Evolutionary conservation across 2,329 filamentous ascomycete species (phyloP), one percentile per base, ranked within the genome.

Genomic region (Exophiala bonariae): DNA sequence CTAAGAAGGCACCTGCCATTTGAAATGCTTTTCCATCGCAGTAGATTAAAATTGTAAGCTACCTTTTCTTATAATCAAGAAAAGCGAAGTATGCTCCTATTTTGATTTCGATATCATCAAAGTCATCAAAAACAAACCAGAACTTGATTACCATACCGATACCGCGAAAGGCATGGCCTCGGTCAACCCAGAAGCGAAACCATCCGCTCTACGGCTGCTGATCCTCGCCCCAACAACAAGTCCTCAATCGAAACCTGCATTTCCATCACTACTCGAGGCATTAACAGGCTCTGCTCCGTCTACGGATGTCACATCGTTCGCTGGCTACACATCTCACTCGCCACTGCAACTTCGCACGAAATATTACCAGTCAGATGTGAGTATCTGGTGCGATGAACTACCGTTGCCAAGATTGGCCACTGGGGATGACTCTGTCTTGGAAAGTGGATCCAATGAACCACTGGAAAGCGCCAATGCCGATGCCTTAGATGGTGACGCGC

Each of bases 311-410:
- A 40, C 49, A 13, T 63, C 66, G 3, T 74, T 73, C 55, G 68
- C 71, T 9, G 72, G 72, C 14, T 74, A 74, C 51, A 74, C 71
- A 8, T 69, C 68, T 1, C 71, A 74, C 50, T 59, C 67, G 2
- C 70, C 71, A 4, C 59, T 74, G 22, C 59, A 49, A 4, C 56
- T 75, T 37, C 37, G 59, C 37, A 74, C 69, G 33, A 69, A 66
- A 54, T 75, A 75, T 56, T 75, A 74, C 51, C 61, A 54, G 3
- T 63, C 69, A 4, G 67, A 73, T 13, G 60, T 75, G 17, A 68
- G 66, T 13, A 63, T 75, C 35, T 75, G 72, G 72, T 71, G 74
- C 16, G 72, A 75, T 42, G 71, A 74, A 54, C 62, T 74, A 10
- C 67, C 13, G 9, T 18, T 13, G 19, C 31, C 20, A 31, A 23